Base-by-base conservation (phyloP, 176 grass and related monocot species). In the Chrysopogon serrulatus region DNA sequence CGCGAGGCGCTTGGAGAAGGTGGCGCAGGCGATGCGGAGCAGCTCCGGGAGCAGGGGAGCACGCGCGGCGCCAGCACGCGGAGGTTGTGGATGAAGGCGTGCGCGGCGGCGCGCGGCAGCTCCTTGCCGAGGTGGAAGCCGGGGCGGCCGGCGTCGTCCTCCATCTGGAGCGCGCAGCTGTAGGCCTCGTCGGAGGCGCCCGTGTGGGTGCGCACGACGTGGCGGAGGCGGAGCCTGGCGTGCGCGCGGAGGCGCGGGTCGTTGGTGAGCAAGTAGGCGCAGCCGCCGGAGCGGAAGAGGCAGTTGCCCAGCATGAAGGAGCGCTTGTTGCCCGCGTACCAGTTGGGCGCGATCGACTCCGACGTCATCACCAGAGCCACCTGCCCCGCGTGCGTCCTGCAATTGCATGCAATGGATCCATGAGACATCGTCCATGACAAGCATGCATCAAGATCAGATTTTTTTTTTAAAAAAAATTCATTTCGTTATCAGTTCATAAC, bases 221-320 rank as follows among this genome's bases (percentile, higher is more conserved):
- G 88, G 23, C 71, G 85, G 59, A 97, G 87, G 0, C 88, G 88
- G 47, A 97, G 81, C 89, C 88, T 92, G 39, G 90, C 90, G 6
- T 71, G 88, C 0, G 19, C 33, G 2, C 68, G 76, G 23, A 87
- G 84, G 0, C 60, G 48, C 0, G 86, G 88, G 65, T 83, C 61
- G 86, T 97, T 94, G 56, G 90, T 90, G 17, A 97, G 95, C 76
- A 97, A 90, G 88, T 94, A 94, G 28, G 88, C 86, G 89, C 95
- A 94, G n/a, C 95, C 95, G 72, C 95, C 95, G 16, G 95, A 97
- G 70, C 95, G 95, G 83, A 97, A 97, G 33, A 97, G 92, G 86
- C 95, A 97, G 86, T 97, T 97, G 8, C 92, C 95, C 2, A 97
- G 88, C 95, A 97, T 94, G 88, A 97, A 92, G 24, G 92, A 92